Conservation (phyloP, 768 basidiomycete species). For the Sarcomyxa edulis region DNA sequence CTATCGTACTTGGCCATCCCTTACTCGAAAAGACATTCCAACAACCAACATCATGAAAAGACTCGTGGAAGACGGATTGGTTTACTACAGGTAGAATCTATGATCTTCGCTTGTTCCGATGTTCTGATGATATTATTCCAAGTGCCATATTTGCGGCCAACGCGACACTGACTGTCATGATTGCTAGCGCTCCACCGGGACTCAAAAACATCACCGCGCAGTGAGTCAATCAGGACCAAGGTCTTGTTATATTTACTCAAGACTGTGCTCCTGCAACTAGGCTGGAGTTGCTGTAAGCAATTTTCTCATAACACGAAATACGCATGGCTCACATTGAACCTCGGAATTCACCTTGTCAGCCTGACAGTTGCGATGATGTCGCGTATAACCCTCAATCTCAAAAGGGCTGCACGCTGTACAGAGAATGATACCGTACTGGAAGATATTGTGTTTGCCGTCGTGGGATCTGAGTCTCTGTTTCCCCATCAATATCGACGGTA, state of each 20-base stretch:
- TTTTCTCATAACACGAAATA: too few relatives aligned
- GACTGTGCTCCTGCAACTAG: slow-evolving; percentile 11
- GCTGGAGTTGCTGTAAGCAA: slow-evolving; percentile 35
- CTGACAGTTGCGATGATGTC: slow-evolving; percentile 70
- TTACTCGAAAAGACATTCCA: slow-evolving; percentile 18
- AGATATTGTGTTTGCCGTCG: too few relatives aligned
- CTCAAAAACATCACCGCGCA: slow-evolving; percentile 43
- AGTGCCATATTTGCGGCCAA: slow-evolving; percentile 43
- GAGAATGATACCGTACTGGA: too few relatives aligned
- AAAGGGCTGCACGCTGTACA: slow-evolving; percentile 28
- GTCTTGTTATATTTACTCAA: slow-evolving; percentile 7
- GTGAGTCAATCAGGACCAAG: slow-evolving; percentile 21
- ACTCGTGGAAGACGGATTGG: slow-evolving; percentile 38
- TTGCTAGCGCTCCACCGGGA: slow-evolving; percentile 35
- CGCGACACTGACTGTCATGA: slow-evolving; percentile 40
- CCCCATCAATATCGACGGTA: too few relatives aligned
- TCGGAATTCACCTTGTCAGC: too few relatives aligned
- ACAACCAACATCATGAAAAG: slow-evolving; percentile 33
- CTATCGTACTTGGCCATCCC: slow-evolving; percentile 29
- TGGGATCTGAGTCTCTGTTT: too few relatives aligned
- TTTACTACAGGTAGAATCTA: slow-evolving; percentile 36
- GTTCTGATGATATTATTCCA: neutral
- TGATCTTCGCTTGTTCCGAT: neutral
- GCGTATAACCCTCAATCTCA: slow-evolving; percentile 58
- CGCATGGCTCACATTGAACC: too few relatives aligned